Evolutionary conservation across 2,329 filamentous ascomycete species (phyloP).

Genomic region (Torrubiella hemipterigena): DNA sequence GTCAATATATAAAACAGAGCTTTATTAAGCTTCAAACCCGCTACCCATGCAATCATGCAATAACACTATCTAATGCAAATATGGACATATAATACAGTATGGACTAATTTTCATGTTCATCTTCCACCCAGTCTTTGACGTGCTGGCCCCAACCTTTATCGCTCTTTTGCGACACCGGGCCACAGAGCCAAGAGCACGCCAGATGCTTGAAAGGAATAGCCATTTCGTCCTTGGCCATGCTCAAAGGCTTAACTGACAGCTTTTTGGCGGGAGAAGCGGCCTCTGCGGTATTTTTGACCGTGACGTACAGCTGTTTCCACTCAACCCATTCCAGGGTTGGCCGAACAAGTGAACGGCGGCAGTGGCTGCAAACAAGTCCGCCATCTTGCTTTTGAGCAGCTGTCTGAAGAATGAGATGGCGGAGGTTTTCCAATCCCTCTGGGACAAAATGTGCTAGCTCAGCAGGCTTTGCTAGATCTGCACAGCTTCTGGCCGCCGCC

Average conservation of each 20-base stretch:
- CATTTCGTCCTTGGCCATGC: constrained; percentile 19
- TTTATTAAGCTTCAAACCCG: too few species aligned
- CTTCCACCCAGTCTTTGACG: constrained; percentile 1
- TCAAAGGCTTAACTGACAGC: constrained; percentile 14
- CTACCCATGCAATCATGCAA: too few species aligned
- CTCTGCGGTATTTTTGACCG: too few species aligned
- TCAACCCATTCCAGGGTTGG: constrained; percentile 50
- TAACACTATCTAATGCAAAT: too few species aligned
- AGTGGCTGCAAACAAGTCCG: constrained; percentile 39
- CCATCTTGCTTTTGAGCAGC: constrained; percentile 31
- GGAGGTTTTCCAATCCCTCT: constrained; percentile 26
- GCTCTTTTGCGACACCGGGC: constrained; percentile 23
- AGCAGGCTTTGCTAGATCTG: constrained; percentile 26
- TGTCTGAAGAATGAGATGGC: constrained; percentile 26
- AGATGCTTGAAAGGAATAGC: constrained; percentile 32
- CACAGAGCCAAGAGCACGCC: constrained; percentile 39
- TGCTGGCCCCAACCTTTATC: constrained; percentile 4
- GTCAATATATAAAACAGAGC: too few species aligned
- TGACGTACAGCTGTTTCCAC: constrained; percentile 35
- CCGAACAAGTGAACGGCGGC: constrained; percentile 33
- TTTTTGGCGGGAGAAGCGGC: too few species aligned
- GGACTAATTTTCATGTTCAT: background rate
- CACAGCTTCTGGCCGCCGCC: constrained; percentile 33
- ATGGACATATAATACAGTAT: too few species aligned
- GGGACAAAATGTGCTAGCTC: constrained; percentile 32